These are phyloP conservation scores for Pseudozyma tsukubaensis DNA, from an alignment of 1,284 basidiomycete species.

Conservation along the genomic window DNA sequence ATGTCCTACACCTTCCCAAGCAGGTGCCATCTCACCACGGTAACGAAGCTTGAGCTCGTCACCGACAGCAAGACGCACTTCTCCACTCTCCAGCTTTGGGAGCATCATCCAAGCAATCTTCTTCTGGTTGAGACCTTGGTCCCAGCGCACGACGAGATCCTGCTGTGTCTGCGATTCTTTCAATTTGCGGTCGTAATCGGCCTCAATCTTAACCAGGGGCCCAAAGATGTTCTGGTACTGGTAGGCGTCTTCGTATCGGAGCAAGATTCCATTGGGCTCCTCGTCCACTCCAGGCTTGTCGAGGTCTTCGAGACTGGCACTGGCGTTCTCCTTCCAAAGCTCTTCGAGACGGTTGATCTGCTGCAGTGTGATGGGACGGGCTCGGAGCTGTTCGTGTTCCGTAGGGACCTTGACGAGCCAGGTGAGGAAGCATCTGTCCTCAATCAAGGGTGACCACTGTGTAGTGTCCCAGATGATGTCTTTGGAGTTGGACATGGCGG, in stretches of 20 bases:
- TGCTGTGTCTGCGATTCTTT: conserved; percentile 99
- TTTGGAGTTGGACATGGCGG: conserved; percentile 85
- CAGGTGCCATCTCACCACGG: conserved; percentile 80
- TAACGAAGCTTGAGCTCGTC: conserved; percentile 94
- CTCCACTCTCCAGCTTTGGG: conserved; percentile 96
- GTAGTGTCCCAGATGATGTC: conserved; percentile 99
- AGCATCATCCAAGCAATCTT: conserved; percentile 95
- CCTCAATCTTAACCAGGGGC: conserved; percentile 98
- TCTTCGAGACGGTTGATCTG: conserved; percentile 98
- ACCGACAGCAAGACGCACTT: conserved; percentile 94
- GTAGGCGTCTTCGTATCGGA: conserved; percentile 94
- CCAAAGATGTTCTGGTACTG: conserved; percentile 99
- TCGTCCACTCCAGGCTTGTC: conserved; percentile 80
- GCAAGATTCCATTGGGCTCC: conserved; percentile 88
- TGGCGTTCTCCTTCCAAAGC: conserved; percentile 95
- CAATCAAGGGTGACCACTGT: conserved; percentile 97
- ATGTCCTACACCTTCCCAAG: conserved; percentile 96
- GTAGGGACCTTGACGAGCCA: conserved; percentile 98
- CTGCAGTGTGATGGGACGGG: conserved; percentile 92
- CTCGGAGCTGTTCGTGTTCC: conserved; percentile 92
- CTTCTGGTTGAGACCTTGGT: conserved; percentile 96
- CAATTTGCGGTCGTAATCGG: conserved; percentile 96
- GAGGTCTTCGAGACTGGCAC: conserved; percentile 92
- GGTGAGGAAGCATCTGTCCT: conserved; percentile 95
- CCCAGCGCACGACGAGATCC: conserved; percentile 95